Base-by-base conservation (phyloP, 139 green algal genomes). In the Eudorina sp. region DNA sequence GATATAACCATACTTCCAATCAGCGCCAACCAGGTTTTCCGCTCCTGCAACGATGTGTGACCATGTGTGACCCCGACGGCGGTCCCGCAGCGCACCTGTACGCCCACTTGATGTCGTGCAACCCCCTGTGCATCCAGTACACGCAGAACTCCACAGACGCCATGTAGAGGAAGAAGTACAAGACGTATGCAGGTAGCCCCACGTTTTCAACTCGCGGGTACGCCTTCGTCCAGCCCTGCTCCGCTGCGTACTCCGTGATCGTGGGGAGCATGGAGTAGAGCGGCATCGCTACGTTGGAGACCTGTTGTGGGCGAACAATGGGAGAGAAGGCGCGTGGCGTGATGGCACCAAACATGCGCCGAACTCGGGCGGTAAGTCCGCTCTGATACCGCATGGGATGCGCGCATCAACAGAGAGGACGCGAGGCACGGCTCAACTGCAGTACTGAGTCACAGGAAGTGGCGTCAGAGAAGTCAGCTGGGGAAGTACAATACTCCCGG, bases 71-170 rank as follows among this genome's bases (percentile, higher is more conserved):
- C n/a, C n/a, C n/a, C n/a, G n/a, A n/a, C n/a, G n/a, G n/a, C n/a
- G n/a, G n/a, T n/a, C n/a, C 38, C 18, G 36, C 0, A 34, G 53
- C 88, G 69, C 70, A 94, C 92, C 90, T 93, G 93, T 97, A 98
- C 0, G 87, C 90, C 16, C 84, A 79, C 64, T 93, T 96, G 84
- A 97, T 91, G 31, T 97, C 94, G 83, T 99, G 97, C 60, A 99
- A 94, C 27, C 90, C 64, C 16, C 97, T 92, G 94, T 99, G 97
- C 95, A 95, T 95, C 97, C 97, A 99, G 93, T 99, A 99, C 45
- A 99, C 97, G 34, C 95, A 95, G 68, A 98, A 98, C 91, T 99
- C 97, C 31, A 99, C 97, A 1, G 83, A 94, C 2, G 70, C 70
- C 95, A 99, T 98, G 96, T 99, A 99, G 9, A 95, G 38, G 11